Evolutionary conservation across 495 filamentous ascomycete genomes (phyloP).

Genomic region (Hyphodiscus hymeniophilus): DNA sequence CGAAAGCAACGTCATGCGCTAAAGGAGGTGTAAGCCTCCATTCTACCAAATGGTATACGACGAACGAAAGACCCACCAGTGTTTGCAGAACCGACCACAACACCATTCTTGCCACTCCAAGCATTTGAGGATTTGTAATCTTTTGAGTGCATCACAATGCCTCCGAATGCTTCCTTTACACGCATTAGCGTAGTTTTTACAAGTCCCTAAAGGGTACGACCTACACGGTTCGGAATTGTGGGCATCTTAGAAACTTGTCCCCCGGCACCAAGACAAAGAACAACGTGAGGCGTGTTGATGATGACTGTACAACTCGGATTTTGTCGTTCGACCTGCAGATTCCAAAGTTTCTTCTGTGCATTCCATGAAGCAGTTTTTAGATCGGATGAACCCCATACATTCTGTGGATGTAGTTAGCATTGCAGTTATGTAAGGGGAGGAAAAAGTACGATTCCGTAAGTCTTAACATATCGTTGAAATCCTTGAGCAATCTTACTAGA

Average conservation of each 20-base stretch:
- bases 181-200: not conserved
- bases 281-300: not conserved
- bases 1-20: conserved; percentile 36
- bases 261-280: conserved; percentile 1
- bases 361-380: conserved; percentile 27
- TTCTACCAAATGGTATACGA: not conserved
- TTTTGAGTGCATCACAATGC: conserved; percentile 28
- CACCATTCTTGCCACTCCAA: conserved; percentile 28
- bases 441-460: conserved; percentile 4
- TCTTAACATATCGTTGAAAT: not conserved
- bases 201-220: not conserved
- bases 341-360: conserved; percentile 23
- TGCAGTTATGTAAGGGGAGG: too few species aligned
- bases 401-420: too few species aligned
- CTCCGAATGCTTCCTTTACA: conserved; percentile 18
- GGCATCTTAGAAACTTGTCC: not conserved
- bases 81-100: conserved; percentile 38
- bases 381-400: not conserved
- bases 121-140: conserved; percentile 21
- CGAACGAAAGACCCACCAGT: conserved; percentile 22
- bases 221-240: not conserved
- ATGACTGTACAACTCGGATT: not conserved
- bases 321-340: conserved; percentile 15
- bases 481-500: not conserved
- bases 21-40: not conserved